Evolutionary conservation across 495 filamentous ascomycete genomes (phyloP).

Genomic region (Pyrenula aspistea): DNA sequence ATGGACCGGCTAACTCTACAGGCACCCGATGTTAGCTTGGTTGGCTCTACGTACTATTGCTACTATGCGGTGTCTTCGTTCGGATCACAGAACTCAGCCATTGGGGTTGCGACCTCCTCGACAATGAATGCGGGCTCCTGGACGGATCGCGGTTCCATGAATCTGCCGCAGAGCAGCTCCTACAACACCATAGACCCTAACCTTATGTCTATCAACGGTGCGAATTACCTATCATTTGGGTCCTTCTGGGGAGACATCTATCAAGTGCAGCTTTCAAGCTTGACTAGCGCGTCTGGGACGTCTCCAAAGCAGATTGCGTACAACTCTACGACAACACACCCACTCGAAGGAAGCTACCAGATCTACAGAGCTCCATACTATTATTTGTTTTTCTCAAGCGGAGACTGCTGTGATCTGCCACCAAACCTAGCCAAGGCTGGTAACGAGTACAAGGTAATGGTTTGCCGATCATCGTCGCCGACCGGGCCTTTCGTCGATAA

Average conservation of each 20-base stretch:
- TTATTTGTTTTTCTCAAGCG: slow-evolving; percentile 56
- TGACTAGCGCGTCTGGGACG: slow-evolving; percentile 23
- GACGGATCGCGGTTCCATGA: slow-evolving; percentile 35
- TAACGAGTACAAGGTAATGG: slow-evolving; percentile 54
- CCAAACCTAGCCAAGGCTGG: slow-evolving; percentile 35
- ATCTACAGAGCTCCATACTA: slow-evolving; percentile 45
- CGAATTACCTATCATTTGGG: slow-evolving; percentile 51
- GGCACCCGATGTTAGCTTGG: slow-evolving; percentile 54
- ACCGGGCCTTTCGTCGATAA: slow-evolving; percentile 48
- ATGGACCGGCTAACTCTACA: slow-evolving; percentile 12
- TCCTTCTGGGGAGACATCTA: slow-evolving; percentile 59
- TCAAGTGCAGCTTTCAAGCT: slow-evolving; percentile 41
- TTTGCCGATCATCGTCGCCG: slow-evolving; percentile 42
- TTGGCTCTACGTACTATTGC: slow-evolving; percentile 50
- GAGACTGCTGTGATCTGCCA: slow-evolving; percentile 48
- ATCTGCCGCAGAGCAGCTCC: slow-evolving; percentile 31
- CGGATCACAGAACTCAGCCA: slow-evolving; percentile 49
- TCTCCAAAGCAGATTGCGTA: slow-evolving; percentile 39
- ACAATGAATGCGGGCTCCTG: slow-evolving; percentile 50
- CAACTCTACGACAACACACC: slow-evolving; percentile 37
- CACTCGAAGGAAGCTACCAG: slow-evolving; percentile 46
- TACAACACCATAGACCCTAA: slow-evolving; percentile 68
- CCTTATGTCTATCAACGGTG: slow-evolving; percentile 34
- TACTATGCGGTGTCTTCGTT: slow-evolving; percentile 61
- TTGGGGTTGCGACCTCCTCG: slow-evolving; percentile 55